A percentile compares a stretch with the other conserved stretches of the same genome.
Conservation (phyloP, 129 eudicot genomes). For the Artemisia tridentata region DNA sequence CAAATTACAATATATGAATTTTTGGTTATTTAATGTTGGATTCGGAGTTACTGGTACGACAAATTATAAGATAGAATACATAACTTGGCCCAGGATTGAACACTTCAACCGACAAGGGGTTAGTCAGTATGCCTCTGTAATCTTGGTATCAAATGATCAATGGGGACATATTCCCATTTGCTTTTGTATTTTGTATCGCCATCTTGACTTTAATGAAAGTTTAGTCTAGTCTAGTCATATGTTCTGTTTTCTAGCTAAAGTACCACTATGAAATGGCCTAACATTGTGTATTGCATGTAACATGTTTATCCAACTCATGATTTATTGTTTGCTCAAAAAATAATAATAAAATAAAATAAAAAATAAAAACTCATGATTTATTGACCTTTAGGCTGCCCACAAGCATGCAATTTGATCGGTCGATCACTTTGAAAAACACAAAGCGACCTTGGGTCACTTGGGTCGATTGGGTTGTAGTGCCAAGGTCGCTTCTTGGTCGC, state of each 20-base stretch:
- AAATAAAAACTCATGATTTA: too few relatives aligned
- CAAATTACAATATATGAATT: background rate
- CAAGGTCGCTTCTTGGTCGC: too few relatives aligned
- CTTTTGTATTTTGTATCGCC: background rate
- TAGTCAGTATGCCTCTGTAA: background rate
- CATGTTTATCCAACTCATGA: too few relatives aligned
- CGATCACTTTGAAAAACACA: too few relatives aligned
- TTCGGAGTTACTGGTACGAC: background rate
- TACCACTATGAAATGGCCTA: background rate
- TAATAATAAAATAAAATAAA: too few relatives aligned
- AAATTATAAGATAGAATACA: background rate
- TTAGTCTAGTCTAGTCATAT: background rate
- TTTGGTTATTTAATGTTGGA: slow-evolving; percentile 1
- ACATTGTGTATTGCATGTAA: too few relatives aligned
- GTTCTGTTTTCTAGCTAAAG: background rate
- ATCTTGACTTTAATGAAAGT: background rate
- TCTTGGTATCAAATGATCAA: background rate
- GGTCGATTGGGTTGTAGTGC: too few relatives aligned
- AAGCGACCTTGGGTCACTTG: too few relatives aligned
- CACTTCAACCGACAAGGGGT: background rate
- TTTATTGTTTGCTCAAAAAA: too few relatives aligned
- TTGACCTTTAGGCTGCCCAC: too few relatives aligned
- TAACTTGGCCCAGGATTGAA: background rate
- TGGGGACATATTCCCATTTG: background rate
- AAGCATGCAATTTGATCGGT: too few relatives aligned